Conservation (phyloP, 1,284 basidiomycete species). For the Leccinum cinnamomeum region DNA sequence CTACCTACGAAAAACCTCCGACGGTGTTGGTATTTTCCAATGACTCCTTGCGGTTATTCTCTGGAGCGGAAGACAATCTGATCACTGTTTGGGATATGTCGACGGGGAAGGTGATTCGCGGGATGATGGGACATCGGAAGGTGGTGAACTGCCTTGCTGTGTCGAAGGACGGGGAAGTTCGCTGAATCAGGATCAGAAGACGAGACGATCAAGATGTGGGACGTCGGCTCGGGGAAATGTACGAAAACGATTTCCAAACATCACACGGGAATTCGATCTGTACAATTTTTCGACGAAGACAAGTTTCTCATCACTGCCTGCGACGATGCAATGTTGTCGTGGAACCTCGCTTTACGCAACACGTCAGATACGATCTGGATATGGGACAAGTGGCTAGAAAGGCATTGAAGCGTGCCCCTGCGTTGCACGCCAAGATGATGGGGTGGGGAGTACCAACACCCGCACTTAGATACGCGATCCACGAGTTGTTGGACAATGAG, state of each 20-base stretch:
- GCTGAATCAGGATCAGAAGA: constrained; percentile 24
- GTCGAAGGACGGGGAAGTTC: constrained; percentile 17
- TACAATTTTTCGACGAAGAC: not conserved
- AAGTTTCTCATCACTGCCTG: constrained; percentile 1
- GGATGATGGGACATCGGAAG: constrained; percentile 22
- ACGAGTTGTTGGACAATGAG: not conserved
- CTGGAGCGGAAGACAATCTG: constrained; percentile 26
- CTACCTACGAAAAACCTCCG: constrained; percentile 20
- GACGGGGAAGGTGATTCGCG: constrained; percentile 17
- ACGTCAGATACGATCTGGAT: constrained; percentile 8
- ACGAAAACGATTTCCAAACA: constrained; percentile 19
- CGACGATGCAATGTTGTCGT: constrained; percentile 14
- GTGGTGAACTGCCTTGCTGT: constrained; percentile 21
- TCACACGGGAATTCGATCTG: constrained; percentile 12
- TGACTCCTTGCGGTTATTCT: constrained; percentile 16
- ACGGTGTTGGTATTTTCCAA: constrained; percentile 15
- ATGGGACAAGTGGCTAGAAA: not conserved
- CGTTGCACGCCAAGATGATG: constrained; percentile 9
- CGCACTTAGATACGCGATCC: not conserved
- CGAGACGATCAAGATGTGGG: constrained; percentile 27
- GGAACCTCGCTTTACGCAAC: constrained; percentile 12
- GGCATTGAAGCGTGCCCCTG: not conserved
- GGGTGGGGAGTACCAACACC: constrained; percentile 14
- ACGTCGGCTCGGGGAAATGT: constrained; percentile 17
- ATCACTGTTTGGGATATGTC: constrained; percentile 23